Base-by-base conservation (phyloP, 2,329 filamentous ascomycete genomes). In the Polytolypa hystricis region DNA sequence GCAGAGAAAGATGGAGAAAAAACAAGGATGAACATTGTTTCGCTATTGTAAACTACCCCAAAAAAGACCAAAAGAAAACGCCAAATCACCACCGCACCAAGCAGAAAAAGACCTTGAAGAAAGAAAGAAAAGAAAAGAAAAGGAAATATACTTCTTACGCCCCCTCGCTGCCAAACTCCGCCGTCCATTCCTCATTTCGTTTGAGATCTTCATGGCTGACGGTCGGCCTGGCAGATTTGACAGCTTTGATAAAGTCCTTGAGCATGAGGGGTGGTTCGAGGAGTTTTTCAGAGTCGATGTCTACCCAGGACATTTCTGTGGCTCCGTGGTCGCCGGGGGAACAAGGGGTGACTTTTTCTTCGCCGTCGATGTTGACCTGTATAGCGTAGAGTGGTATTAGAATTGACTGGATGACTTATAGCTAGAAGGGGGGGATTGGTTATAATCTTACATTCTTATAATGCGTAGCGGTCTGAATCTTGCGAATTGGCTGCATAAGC, bases 391-490 rank as follows among this genome's bases (percentile, higher is more conserved):
- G 9, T 20, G n/a, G n/a, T 12, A 16, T 29, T 31, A 6, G 17
- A 38, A 33, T 17, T 30, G 19, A 5, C 17, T n/a, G 19, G 14
- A 20, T 28, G 21, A 26, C 28, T 27, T 7, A 33, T 39, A 33
- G 25, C 17, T 27, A 30, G 11, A 18, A 11, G 19, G 17, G n/a
- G 12, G 12, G 29, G n/a, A 33, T 2, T n/a, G 10, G 15, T 11
- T 25, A 29, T 14, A 11, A 30, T 48, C 56, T 34, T 68, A 89
- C 89, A 67, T 83, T 80, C 61, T 95, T 95, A 65, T 96, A 98
- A 66, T 98, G 91, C 36, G 91, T 98, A 12, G 91, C 89, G 45
- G 87, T 93, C 59, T 96, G 81, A 48, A 98, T 96, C 63, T 95
- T 93, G 43, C 91, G 74, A 43, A 98, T 84, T 2, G 91, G 93